Conservation (phyloP, 169 alveolate species). For the Plasmodium ovale region DNA sequence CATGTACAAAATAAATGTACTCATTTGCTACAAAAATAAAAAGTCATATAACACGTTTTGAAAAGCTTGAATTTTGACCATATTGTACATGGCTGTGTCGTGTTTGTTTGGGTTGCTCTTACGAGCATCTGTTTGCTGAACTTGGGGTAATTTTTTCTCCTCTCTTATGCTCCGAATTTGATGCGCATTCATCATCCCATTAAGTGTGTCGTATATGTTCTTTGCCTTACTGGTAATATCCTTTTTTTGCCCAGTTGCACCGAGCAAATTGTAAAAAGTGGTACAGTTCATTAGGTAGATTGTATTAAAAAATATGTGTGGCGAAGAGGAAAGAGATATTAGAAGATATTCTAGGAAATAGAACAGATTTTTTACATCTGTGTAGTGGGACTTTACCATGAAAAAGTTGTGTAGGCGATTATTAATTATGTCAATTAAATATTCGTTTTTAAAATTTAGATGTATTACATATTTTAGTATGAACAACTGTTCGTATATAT, state of each 20-base stretch:
- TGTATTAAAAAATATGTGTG: conserved; percentile 15
- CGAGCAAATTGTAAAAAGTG: conserved; percentile 26
- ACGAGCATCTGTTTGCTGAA: background rate
- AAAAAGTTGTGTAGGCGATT: conserved; percentile 48
- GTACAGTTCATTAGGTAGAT: conserved; percentile 4
- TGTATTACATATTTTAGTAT: conserved; percentile 34
- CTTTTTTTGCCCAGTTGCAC: background rate
- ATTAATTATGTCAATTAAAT: conserved; percentile 32
- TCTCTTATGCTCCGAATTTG: background rate
- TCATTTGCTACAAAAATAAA: conserved; percentile 28
- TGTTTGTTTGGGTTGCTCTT: background rate
- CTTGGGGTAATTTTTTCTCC: background rate
- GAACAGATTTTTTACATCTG: conserved; percentile 16
- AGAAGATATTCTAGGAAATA: conserved; percentile 45
- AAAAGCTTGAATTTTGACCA: conserved; percentile 8
- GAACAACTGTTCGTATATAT: conserved; percentile 29
- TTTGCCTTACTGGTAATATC: conserved; percentile 8
- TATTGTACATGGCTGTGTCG: background rate
- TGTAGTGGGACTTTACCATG: conserved; percentile 16
- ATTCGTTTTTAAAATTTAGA: conserved; percentile 61
- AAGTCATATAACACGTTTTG: conserved; percentile 61
- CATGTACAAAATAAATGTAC: background rate
- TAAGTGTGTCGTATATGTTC: conserved; percentile 45
- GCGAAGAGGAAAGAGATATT: conserved; percentile 15
- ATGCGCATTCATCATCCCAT: conserved; percentile 20